Evolutionary conservation across 805 yeast genomes (phyloP), one percentile per base, ranked within the genome.

Genomic region (Hanseniaspora nectarophila): DNA sequence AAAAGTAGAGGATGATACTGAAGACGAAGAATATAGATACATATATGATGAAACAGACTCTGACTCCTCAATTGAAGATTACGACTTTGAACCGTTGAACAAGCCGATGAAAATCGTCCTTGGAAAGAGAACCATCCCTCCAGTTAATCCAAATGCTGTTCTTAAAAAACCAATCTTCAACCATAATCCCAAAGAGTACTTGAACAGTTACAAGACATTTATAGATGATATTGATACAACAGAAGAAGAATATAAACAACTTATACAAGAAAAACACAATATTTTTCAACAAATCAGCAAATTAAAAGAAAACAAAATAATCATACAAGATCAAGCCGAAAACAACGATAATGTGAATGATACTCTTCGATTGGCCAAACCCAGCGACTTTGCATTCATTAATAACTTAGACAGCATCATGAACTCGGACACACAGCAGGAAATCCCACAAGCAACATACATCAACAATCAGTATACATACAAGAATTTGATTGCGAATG

Each of bases 81-180:
- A 59, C 54, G 31, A 50, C 56, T 21, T 56, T 50, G 34, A 29
- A 18, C 53, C 46, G 4, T 37, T 33, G 16, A 2, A 5, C 26
- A 48, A 49, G 23, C 53, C 53, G 5, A 9, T 49, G 3, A 49
- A 42, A 33, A 39, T 49, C 13, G 45, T 49, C 8, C 15, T 49
- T 2, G 53, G 53, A 16, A 21, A 20, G 13, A 42, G 46, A 49
- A 5, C 12, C 5, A n/a, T 74, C 42, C 63, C 72, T 4, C 69
- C 81, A 5, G 73, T 83, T 0, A 81, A 82, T 58, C 88, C 89
- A 7, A 66, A 69, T 24, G 84, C 80, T 64, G 69, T 73, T 5
- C 64, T 75, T 0, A 60, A 63, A 6, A 23, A 21, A n/a, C 81
- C 84, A 0, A 60, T 70, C 48, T 76, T 63, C 56, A 56, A 34